Evolutionary conservation across 164 flowering plant species (phyloP).

Genomic region (Liriodendron chinense): DNA sequence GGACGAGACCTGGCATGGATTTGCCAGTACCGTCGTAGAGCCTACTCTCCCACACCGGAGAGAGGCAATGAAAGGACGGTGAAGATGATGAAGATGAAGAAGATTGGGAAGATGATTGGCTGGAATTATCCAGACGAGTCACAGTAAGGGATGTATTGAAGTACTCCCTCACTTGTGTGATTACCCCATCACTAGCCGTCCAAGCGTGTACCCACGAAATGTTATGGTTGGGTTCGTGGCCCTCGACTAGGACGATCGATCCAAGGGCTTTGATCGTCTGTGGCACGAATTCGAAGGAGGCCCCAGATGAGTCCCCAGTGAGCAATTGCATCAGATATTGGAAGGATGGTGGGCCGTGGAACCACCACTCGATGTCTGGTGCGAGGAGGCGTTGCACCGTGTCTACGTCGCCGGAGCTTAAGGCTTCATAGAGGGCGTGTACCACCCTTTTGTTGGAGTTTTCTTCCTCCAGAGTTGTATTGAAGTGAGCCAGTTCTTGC

Average conservation of each 20-base stretch:
- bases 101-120: background rate
- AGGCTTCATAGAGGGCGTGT: constrained; percentile 80
- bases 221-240: constrained; percentile 11
- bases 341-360: constrained; percentile 91
- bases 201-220: constrained; percentile 35
- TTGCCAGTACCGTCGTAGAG: constrained; percentile 8
- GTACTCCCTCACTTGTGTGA: constrained; percentile 33
- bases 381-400: constrained; percentile 63
- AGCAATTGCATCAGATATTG: constrained; percentile 84
- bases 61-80: background rate
- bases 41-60: constrained; percentile 25
- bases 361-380: constrained; percentile 94
- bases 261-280: constrained; percentile 9
- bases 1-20: constrained; percentile 31
- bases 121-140: constrained; percentile 15
- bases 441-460: constrained; percentile 47
- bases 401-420: constrained; percentile 61
- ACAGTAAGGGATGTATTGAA: constrained; percentile 33
- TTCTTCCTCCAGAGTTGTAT: constrained; percentile 49
- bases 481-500: constrained; percentile 67
- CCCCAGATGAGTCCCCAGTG: constrained; percentile 28
- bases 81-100: constrained; percentile 3
- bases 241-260: constrained; percentile 20
- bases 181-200: constrained; percentile 32
- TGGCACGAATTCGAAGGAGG: constrained; percentile 9